Conservation (phyloP, 2,329 filamentous ascomycete species). For the Calonectria hawksworthii region DNA sequence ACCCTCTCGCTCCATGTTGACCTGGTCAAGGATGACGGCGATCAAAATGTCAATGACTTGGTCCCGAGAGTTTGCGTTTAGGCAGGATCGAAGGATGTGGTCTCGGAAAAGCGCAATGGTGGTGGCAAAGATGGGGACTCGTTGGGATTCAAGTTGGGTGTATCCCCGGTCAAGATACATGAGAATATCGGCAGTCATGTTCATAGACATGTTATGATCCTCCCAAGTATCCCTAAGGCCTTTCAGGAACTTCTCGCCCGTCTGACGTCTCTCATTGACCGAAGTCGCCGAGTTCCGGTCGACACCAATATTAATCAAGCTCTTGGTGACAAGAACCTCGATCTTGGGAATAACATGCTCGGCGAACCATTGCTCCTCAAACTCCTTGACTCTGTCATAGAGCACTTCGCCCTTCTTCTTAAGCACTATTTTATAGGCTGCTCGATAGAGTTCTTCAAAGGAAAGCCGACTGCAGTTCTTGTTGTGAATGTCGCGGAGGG, state of each 20-base stretch:
- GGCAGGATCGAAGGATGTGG: constrained; percentile 78
- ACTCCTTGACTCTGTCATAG: constrained; percentile 83
- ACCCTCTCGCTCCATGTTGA: constrained; percentile 91
- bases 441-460: constrained; percentile 95
- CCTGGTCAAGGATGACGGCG: constrained; percentile 88
- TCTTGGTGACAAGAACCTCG: constrained; percentile 77
- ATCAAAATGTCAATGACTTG: constrained; percentile 82
- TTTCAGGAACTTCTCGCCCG: constrained; percentile 86
- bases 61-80: constrained; percentile 60
- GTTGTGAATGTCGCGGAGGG: constrained; percentile 89
- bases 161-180: constrained; percentile 98
- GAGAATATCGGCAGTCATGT: constrained; percentile 95
- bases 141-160: constrained; percentile 73
- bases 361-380: constrained; percentile 86
- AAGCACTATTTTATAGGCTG: constrained; percentile 93
- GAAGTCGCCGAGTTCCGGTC: constrained; percentile 71
- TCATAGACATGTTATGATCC: constrained; percentile 92
- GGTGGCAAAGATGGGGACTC: constrained; percentile 84
- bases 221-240: constrained; percentile 85
- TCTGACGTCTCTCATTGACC: constrained; percentile 82
- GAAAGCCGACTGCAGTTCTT: constrained; percentile 92
- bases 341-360: constrained; percentile 80
- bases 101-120: constrained; percentile 92
- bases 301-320: constrained; percentile 73
- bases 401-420: constrained; percentile 87